A percentile compares a stretch with the other conserved stretches of the same genome.
Conservation (phyloP, 768 basidiomycete genomes). For the Russula abietina region DNA sequence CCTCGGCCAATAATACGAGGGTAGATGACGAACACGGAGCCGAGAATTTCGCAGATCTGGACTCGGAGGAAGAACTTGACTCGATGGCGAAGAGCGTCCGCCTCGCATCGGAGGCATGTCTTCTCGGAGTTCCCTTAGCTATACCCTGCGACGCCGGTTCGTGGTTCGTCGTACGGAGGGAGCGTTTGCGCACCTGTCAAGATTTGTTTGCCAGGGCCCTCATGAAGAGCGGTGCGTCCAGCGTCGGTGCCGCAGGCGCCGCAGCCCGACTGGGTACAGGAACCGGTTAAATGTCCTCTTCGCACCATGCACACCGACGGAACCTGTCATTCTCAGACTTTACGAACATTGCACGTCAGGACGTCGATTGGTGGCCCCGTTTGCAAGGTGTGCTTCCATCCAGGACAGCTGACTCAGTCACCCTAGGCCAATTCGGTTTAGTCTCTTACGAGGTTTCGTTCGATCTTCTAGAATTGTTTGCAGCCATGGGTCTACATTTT, state of each 20-base stretch:
- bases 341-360: not conserved
- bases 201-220: slow-evolving; percentile 32
- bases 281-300: slow-evolving; percentile 2
- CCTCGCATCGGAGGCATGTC: slow-evolving; percentile 48
- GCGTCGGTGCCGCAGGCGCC: slow-evolving; percentile 24
- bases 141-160: slow-evolving; percentile 66
- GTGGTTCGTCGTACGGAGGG: slow-evolving; percentile 77
- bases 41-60: slow-evolving; percentile 72
- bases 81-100: slow-evolving; percentile 59
- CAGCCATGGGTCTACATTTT: no score
- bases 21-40: slow-evolving; percentile 43
- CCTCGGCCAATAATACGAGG: slow-evolving; percentile 45
- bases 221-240: slow-evolving; percentile 27
- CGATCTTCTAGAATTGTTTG: no score
- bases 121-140: slow-evolving; percentile 61
- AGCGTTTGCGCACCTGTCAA: slow-evolving; percentile 44
- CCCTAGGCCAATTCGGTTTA: not conserved
- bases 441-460: not conserved
- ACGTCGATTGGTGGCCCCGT: not conserved
- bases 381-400: not conserved
- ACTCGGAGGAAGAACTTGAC: slow-evolving; percentile 83
- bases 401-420: not conserved
- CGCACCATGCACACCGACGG: not conserved
- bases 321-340: not conserved
- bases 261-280: slow-evolving; percentile 22